These are phyloP conservation scores for Arachis monticola DNA, from an alignment of 331 rosid species.

Conservation along the genomic window DNA sequence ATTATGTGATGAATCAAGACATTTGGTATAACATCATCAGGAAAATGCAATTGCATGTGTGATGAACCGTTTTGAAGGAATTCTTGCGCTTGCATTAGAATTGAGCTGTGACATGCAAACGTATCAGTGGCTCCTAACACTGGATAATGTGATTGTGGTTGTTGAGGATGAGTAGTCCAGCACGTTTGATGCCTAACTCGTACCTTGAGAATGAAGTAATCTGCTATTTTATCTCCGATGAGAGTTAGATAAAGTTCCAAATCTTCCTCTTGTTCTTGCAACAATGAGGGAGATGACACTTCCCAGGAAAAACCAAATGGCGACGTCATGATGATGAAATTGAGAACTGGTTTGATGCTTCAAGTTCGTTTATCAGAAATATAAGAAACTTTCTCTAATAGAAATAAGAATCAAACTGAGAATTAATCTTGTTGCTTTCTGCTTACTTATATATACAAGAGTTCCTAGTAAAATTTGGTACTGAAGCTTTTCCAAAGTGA, in stretches of 20 bases:
- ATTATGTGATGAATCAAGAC: background rate
- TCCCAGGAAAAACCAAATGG: background rate
- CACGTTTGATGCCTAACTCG: background rate
- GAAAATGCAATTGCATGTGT: background rate
- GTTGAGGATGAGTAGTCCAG: background rate
- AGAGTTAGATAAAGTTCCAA: background rate
- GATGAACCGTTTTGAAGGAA: background rate
- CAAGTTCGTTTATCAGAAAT: background rate
- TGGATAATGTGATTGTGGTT: background rate
- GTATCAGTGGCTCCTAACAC: too few species aligned
- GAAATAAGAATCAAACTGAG: too few species aligned
- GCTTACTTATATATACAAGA: too few species aligned
- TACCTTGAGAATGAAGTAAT: background rate
- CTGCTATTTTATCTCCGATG: background rate
- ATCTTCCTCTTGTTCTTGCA: background rate
- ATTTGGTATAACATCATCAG: background rate
- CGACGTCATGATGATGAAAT: background rate
- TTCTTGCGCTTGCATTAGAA: background rate
- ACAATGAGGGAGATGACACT: background rate
- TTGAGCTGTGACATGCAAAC: background rate
- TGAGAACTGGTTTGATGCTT: background rate
- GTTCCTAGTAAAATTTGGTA: too few species aligned
- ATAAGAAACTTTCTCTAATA: background rate
- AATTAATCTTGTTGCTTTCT: too few species aligned
- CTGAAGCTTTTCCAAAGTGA: too few species aligned